These are phyloP conservation scores for Phytophthora pini DNA, from an alignment of 352 stramenopile genomes.

Conservation along the genomic window DNA sequence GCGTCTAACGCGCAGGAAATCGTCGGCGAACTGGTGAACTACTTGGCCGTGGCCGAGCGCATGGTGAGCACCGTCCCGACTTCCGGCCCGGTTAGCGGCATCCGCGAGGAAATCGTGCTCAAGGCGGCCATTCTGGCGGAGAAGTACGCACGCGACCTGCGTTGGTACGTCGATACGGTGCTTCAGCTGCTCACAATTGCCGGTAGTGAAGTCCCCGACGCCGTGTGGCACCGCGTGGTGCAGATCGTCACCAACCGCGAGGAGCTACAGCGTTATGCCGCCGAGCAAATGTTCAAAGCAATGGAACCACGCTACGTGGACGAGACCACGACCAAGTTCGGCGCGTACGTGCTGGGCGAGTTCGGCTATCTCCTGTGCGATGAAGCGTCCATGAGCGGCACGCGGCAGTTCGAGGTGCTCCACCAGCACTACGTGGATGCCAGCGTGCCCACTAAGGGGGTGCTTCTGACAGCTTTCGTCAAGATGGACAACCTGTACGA, in stretches of 20 bases:
- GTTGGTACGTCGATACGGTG: constrained; percentile 98
- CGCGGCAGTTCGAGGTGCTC: constrained; percentile 96
- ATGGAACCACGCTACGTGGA: constrained; percentile 94
- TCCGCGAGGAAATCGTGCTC: constrained; percentile 97
- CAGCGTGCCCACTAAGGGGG: constrained; percentile 85
- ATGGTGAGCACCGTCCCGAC: constrained; percentile 43
- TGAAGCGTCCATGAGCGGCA: constrained; percentile 89
- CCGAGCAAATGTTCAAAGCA: constrained; percentile 94
- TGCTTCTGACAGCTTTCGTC: constrained; percentile 96
- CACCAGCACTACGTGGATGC: constrained; percentile 95
- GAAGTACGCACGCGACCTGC: constrained; percentile 96
- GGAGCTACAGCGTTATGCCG: constrained; percentile 95
- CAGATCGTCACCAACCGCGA: constrained; percentile 99
- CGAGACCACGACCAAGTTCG: constrained; percentile 95
- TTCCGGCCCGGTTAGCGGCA: constrained; percentile 45
- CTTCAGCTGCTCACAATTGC: constrained; percentile 97
- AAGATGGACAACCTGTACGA: constrained; percentile 94
- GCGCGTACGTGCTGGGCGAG: constrained; percentile 97
- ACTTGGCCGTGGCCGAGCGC: constrained; percentile 93
- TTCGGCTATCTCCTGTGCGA: constrained; percentile 96
- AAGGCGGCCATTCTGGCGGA: constrained; percentile 99
- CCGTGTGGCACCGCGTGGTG: constrained; percentile 98
- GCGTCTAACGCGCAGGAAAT: constrained; percentile 95
- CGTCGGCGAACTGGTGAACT: constrained; percentile 96
- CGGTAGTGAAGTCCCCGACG: constrained; percentile 92